Conservation (phyloP, 257 asterid species). For the Nicotiana sylvestris region DNA sequence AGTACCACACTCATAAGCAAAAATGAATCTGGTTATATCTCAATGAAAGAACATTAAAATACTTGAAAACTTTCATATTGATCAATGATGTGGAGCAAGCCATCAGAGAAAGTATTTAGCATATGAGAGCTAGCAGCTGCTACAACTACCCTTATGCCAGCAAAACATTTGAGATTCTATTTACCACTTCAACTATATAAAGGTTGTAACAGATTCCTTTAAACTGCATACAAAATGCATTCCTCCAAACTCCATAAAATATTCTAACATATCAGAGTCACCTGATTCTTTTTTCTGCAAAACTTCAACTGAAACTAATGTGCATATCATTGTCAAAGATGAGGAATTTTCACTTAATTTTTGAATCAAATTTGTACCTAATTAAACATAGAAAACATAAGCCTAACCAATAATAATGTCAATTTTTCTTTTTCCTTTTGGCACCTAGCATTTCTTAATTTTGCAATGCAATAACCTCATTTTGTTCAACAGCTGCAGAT, state of each 20-base stretch:
- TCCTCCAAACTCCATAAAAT: constrained; percentile 59
- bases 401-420: background rate
- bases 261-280: constrained; percentile 60
- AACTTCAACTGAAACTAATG: constrained; percentile 40
- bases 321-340: constrained; percentile 23
- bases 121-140: background rate
- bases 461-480: background rate
- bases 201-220: constrained; percentile 54
- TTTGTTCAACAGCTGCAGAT: constrained; percentile 13
- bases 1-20: background rate
- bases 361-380: background rate
- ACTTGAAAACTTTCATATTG: background rate
- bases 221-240: constrained; percentile 39
- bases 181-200: constrained; percentile 34
- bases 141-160: constrained; percentile 50
- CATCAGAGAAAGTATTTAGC: background rate
- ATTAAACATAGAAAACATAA: background rate
- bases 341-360: constrained; percentile 14
- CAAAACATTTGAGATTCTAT: constrained; percentile 38
- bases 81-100: background rate
- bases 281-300: constrained; percentile 25
- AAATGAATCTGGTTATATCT: background rate
- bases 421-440: background rate
- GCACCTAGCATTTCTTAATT: background rate
- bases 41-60: background rate